phyloP scores from a whole-genome alignment of 768 basidiomycete species.

The Boletus fagicola region DNA sequence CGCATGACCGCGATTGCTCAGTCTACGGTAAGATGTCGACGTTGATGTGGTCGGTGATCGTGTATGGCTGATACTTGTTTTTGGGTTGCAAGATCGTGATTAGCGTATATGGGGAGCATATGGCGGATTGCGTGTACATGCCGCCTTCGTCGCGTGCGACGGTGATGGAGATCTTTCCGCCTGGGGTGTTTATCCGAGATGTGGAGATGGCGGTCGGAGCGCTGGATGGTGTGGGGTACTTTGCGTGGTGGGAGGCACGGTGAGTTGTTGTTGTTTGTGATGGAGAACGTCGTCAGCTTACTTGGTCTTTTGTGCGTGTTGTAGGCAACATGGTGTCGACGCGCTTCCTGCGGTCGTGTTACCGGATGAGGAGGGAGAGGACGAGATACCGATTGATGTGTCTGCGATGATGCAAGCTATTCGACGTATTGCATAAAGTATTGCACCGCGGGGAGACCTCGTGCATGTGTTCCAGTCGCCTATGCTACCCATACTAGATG shows the following conservation, averaged over 20 bases:
- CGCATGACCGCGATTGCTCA: constrained; percentile 63
- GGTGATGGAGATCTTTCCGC: constrained; percentile 76
- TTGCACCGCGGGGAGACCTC: no score
- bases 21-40: constrained; percentile 53
- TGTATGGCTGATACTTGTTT: not conserved
- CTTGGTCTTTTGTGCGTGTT: not conserved
- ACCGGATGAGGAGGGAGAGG: not conserved
- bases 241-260: constrained; percentile 53
- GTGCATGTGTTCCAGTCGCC: no score
- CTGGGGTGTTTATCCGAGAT: constrained; percentile 62
- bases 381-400: not conserved
- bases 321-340: constrained; percentile 37
- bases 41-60: not conserved
- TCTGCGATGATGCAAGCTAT: not conserved
- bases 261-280: constrained; percentile 16
- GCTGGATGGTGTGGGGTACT: constrained; percentile 49
- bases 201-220: constrained; percentile 55
- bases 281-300: not conserved
- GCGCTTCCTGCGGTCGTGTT: constrained; percentile 30
- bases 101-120: constrained; percentile 56
- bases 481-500: no score
- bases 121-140: constrained; percentile 73
- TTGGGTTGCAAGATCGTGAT: constrained; percentile 48
- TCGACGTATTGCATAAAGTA: not conserved
- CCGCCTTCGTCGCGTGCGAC: constrained; percentile 56